phyloP scores from a whole-genome alignment of 2,329 filamentous ascomycete genomes.

The Alternaria sp. region DNA sequence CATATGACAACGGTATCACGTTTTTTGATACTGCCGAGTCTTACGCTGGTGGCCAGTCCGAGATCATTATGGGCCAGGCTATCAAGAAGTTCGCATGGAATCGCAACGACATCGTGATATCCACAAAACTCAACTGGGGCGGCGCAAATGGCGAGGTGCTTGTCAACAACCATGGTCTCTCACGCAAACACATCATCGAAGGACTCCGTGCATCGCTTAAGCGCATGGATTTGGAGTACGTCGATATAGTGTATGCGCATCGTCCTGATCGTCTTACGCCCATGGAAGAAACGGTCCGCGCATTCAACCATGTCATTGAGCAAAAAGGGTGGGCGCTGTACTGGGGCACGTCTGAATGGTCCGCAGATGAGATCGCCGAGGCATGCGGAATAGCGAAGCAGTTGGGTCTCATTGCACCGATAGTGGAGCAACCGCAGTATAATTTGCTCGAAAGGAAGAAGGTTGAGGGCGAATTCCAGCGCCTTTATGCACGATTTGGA shows the following conservation, averaged over 20 bases:
- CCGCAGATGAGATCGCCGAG: slow-evolving; percentile 66
- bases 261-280: slow-evolving; percentile 73
- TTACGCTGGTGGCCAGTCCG: slow-evolving; percentile 63
- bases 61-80: slow-evolving; percentile 64
- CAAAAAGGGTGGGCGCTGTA: slow-evolving; percentile 72
- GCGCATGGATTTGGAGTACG: slow-evolving; percentile 67
- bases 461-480: slow-evolving; percentile 67
- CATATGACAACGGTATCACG: slow-evolving; percentile 63
- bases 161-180: slow-evolving; percentile 74
- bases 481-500: slow-evolving; percentile 63
- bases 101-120: slow-evolving; percentile 57
- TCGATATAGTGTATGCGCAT: slow-evolving; percentile 76
- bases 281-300: slow-evolving; percentile 76
- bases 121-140: slow-evolving; percentile 56
- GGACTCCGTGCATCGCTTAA: slow-evolving; percentile 69
- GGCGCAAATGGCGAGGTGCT: slow-evolving; percentile 59
- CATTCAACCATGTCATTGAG: slow-evolving; percentile 76
- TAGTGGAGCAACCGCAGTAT: slow-evolving; percentile 65
- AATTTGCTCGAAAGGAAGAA: slow-evolving; percentile 66
- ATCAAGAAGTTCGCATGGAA: slow-evolving; percentile 67
- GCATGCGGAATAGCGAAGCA: slow-evolving; percentile 68
- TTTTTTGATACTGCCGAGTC: slow-evolving; percentile 42
- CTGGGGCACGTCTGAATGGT: slow-evolving; percentile 71
- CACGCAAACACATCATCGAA: slow-evolving; percentile 75
- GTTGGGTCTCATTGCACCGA: slow-evolving; percentile 65